phyloP scores from a whole-genome alignment of 257 asterid species.

The Striga asiatica region DNA sequence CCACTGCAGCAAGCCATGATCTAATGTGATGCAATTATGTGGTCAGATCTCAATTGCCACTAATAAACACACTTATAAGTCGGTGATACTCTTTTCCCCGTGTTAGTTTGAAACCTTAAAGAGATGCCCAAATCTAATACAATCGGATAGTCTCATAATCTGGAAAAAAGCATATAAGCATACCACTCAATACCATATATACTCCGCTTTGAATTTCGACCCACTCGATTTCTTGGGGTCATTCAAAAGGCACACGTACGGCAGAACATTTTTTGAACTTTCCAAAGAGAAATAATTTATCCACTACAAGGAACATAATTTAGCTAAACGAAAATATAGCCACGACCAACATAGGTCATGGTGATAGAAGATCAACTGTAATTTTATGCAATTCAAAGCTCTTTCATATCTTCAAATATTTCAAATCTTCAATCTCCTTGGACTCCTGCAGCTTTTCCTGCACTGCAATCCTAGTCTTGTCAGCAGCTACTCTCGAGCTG shows the following conservation, averaged over 20 bases:
- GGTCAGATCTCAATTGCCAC: no score
- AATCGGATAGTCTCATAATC: no score
- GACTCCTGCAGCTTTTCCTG: conserved; percentile 22
- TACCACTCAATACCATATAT: no score
- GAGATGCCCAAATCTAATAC: no score
- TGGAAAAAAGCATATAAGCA: no score
- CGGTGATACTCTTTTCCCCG: no score
- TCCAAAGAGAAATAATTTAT: conserved; percentile 15
- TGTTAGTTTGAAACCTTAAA: no score
- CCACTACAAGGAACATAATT: conserved; percentile 15
- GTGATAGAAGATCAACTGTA: conserved; percentile 11
- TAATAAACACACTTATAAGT: no score
- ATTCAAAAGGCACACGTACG: conserved; percentile 11
- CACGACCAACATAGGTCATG: conserved; percentile 24
- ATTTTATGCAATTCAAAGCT: conserved; percentile 19
- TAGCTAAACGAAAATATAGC: background rate
- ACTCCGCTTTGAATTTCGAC: conserved; percentile 5
- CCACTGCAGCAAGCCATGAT: no score
- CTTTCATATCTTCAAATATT: conserved; percentile 35
- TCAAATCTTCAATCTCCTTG: conserved; percentile 17
- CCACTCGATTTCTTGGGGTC: conserved; percentile 2
- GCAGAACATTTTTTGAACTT: conserved; percentile 11
- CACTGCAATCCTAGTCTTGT: conserved; percentile 16
- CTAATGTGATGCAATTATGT: no score
- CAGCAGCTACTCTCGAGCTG: conserved; percentile 17